Evolutionary conservation across 495 filamentous ascomycete genomes (phyloP), one percentile per base, ranked within the genome.

Genomic region (Apodospora peruviana): DNA sequence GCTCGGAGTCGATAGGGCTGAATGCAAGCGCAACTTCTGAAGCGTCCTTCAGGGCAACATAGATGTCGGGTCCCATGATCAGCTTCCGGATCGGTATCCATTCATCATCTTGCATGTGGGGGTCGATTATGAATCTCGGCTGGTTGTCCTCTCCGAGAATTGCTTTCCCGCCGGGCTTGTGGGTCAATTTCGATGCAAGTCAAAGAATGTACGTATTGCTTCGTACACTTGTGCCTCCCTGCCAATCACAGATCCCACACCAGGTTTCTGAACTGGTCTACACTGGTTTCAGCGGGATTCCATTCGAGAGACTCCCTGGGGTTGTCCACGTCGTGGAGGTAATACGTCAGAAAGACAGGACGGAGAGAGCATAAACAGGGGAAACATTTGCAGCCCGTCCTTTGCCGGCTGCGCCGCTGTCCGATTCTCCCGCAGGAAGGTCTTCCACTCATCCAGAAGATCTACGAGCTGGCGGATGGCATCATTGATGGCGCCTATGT

Each of bases 321-420:
- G 12, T 2, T 22, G 5, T 1, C 19, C 34, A n/a, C 34, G 47
- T 1, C 45, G 5, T 18, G 12, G 5, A 62, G 17, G 5, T 34
- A 35, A 24, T 63, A 58, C 1, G 38, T 1, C 17, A 20, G n/a
- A 20, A 52, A 64, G 16, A 60, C 22, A 1, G 61, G 61, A 8
- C 54, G 56, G 5, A 62, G 7, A 0, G 43, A 20, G n/a, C 10
- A 57, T 42, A 10, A 57, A 60, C 35, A 49, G 48, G 10, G 59
- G 53, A 29, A 48, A 59, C 18, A 45, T 21, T 18, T 36, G 24
- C 17, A 52, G 4, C 5, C 50, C 41, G 12, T 40, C 25, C 22
- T 4, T n/a, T 7, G 19, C 21, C 5, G 37, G 21, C 5, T 5
- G 18, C 0, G 40, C 34, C 2, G 7, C 21, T 18, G 24, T 20